Evolutionary conservation across 225 moss, liverwort and hornwort species (phyloP), one percentile per base, ranked within the genome.

Genomic region (Bryum argenteum): DNA sequence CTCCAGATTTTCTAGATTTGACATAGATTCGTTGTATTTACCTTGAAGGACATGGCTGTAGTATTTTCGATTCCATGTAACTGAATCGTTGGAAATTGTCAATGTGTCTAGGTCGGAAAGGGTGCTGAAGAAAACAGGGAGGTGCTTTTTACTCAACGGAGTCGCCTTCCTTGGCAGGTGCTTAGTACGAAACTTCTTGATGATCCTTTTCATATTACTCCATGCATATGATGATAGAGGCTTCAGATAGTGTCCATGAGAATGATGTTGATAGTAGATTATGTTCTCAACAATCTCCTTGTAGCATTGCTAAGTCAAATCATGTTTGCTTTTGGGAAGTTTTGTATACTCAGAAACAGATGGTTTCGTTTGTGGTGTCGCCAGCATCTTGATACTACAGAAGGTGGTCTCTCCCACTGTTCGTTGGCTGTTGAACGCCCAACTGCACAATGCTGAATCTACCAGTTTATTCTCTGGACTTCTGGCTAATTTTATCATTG

Each of bases 121-220:
- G 57, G 94, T 98, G 21, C 83, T 91, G 50, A 69, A 85, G 48
- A 98, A 94, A 88, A 94, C 98, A 63, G 80, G 89, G 51, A 88
- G 92, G 75, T 89, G 91, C 69, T 98, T 98, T 76, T 61, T 92
- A 17, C 88, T 98, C 20, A 98, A 98, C 58, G 98, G 92, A 44
- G 82, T 89, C 71, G 78, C 89, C 60, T 98, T 98, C 62, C 91
- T 98, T 66, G 98, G 98, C 85, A 96, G 96, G 96, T 93, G 58
- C 69, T 17, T 18, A 2, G 58, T 61, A 37, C 52, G 61, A 77
- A 56, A 40, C 65, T 53, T 71, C 53, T 78, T 70, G 42, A 60
- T 68, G 28, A 47, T 61, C 4, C 61, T 41, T 24, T 73, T 61
- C 41, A 33, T 66, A 42, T 10, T 50, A 6, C 48, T 61, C 37